Conservation (phyloP, 768 basidiomycete species). For the Podaxis mareebaensis region DNA sequence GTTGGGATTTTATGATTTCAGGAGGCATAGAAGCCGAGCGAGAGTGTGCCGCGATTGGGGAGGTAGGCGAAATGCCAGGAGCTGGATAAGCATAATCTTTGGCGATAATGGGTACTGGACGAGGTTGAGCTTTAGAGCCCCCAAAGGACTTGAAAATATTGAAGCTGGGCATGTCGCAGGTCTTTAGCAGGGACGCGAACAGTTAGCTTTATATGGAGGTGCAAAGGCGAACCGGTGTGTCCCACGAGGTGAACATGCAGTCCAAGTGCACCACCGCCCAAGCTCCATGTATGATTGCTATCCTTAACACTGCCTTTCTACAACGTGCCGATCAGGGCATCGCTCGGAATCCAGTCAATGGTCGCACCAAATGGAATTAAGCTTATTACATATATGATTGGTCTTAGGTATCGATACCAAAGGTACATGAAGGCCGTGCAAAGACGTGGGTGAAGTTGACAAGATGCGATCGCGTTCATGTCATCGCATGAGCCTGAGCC, state of each 20-base stretch:
- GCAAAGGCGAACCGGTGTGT: background rate
- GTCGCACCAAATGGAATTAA: background rate
- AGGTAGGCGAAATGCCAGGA: background rate
- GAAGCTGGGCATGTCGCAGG: slow-evolving; percentile 24
- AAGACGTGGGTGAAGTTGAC: background rate
- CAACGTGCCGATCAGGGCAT: slow-evolving; percentile 4
- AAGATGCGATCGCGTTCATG: background rate
- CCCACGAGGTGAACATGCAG: slow-evolving; percentile 20
- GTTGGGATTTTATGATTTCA: slow-evolving; percentile 14
- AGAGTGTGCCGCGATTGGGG: background rate
- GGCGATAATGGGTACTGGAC: slow-evolving; percentile 1
- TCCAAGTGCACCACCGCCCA: slow-evolving; percentile 15
- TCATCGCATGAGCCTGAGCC: slow-evolving; percentile 23
- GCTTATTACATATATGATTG: background rate
- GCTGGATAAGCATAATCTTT: slow-evolving; percentile 14
- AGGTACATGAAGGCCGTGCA: background rate
- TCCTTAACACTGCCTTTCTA: background rate
- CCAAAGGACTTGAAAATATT: slow-evolving; percentile 27
- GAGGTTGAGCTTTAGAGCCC: slow-evolving; percentile 5
- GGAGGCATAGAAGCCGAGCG: slow-evolving; percentile 13
- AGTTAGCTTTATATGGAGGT: slow-evolving; percentile 2
- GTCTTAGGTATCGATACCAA: background rate
- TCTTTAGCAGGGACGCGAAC: background rate
- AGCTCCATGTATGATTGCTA: slow-evolving; percentile 10
- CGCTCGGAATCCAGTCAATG: background rate